Percentiles rank a stretch among this genome's conserved stretches.
Evolutionary conservation across 169 alveolate species (phyloP).

Genomic region (Babesia bovis): DNA sequence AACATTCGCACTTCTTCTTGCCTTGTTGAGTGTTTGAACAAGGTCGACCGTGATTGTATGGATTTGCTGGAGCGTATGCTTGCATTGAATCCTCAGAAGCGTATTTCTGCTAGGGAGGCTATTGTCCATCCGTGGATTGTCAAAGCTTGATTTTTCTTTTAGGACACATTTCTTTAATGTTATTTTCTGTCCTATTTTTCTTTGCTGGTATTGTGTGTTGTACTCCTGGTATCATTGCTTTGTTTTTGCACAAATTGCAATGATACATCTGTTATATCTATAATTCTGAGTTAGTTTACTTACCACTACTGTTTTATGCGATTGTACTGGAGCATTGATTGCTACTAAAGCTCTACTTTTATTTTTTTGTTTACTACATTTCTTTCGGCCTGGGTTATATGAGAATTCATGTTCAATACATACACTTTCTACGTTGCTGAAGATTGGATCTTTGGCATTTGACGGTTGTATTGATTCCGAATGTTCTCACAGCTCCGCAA

Average conservation of each 20-base stretch:
- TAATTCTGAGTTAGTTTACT: background rate
- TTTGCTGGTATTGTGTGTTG: constrained; percentile 7
- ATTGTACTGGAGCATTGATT: background rate
- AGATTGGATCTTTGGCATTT: constrained; percentile 16
- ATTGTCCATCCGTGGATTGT: constrained; percentile 78
- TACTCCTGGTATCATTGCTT: constrained; percentile 14
- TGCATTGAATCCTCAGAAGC: constrained; percentile 74
- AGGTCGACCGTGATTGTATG: constrained; percentile 61
- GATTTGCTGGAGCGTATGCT: constrained; percentile 76
- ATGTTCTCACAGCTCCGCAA: constrained; percentile 46
- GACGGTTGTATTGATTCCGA: constrained; percentile 35
- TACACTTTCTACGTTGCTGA: constrained; percentile 43
- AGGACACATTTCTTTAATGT: background rate
- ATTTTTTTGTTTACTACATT: background rate
- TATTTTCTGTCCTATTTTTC: background rate
- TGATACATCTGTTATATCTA: constrained; percentile 17
- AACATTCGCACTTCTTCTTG: constrained; percentile 19
- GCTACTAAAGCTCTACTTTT: background rate
- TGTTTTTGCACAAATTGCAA: constrained; percentile 32
- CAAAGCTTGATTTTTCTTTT: constrained; percentile 17
- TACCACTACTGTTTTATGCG: constrained; percentile 37
- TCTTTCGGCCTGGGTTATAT: background rate
- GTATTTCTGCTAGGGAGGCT: constrained; percentile 83
- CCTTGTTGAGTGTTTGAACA: constrained; percentile 11
- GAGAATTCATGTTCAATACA: background rate